These are phyloP conservation scores for Globisporangium uncinulatum DNA, from an alignment of 352 stramenopile species.

Conservation along the genomic window DNA sequence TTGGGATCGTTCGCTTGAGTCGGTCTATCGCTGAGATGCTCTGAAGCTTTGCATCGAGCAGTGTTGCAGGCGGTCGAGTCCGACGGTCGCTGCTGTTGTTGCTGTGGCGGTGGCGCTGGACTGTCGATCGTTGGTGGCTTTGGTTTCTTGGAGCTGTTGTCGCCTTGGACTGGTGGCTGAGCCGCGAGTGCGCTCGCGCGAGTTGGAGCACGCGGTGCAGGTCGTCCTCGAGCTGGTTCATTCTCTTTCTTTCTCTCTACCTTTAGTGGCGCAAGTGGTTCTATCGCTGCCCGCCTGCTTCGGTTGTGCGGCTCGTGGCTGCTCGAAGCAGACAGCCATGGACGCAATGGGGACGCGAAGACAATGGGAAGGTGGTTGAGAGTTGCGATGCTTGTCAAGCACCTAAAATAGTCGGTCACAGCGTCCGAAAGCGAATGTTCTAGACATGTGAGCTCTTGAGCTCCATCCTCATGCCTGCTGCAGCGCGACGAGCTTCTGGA, in stretches of 20 bases:
- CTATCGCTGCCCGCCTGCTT: neutral
- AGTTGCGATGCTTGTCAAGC: neutral
- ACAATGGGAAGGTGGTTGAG: neutral
- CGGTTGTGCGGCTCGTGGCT: too few species aligned
- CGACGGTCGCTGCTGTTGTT: neutral
- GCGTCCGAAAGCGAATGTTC: neutral
- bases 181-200: slow-evolving; percentile 9
- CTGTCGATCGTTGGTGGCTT: neutral
- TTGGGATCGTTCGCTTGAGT: slow-evolving; percentile 17
- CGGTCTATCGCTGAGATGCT: slow-evolving; percentile 28
- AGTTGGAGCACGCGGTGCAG: slow-evolving; percentile 50
- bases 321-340: too few species aligned
- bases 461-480: slow-evolving; percentile 15
- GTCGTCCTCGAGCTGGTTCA: slow-evolving; percentile 37
- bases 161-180: neutral
- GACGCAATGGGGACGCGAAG: neutral
- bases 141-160: neutral
- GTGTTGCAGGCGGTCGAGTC: slow-evolving; percentile 1
- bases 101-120: slow-evolving; percentile 27
- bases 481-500: slow-evolving; percentile 66
- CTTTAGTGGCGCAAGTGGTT: neutral
- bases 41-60: slow-evolving; percentile 26
- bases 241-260: neutral
- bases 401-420: neutral
- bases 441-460: too few species aligned